A percentile compares a stretch with the other conserved stretches of the same genome.
These are phyloP conservation scores for Nakaseomyces bracarensis DNA, from an alignment of 1,139 yeast species.

Conservation along the genomic window DNA sequence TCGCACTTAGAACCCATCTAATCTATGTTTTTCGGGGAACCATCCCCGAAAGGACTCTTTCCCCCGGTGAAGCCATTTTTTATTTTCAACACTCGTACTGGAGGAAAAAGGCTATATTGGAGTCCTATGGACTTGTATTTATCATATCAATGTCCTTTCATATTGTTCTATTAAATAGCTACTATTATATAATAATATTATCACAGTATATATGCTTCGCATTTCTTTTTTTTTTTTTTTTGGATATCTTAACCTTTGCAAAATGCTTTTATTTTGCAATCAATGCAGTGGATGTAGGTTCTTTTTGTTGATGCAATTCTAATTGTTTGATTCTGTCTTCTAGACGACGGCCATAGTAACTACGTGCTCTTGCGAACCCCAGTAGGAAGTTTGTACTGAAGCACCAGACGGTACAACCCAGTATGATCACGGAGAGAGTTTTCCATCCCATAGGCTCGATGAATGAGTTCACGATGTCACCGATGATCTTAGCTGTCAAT, in stretches of 20 bases:
- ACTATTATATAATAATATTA: too few species aligned
- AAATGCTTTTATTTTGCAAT: background rate
- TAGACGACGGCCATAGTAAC: constrained; percentile 22
- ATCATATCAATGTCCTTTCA: too few species aligned
- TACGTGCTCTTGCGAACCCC: constrained; percentile 30
- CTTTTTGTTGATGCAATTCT: constrained; percentile 2
- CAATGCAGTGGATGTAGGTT: constrained; percentile 1
- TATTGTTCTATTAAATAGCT: too few species aligned
- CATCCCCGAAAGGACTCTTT: constrained; percentile 4
- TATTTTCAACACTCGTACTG: too few species aligned
- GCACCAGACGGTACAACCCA: constrained; percentile 24
- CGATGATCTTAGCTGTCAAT: constrained; percentile 60
- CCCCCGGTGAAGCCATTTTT: too few species aligned
- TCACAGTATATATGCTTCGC: too few species aligned
- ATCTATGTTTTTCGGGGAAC: background rate
- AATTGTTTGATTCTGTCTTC: constrained; percentile 5
- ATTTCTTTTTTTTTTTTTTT: too few species aligned
- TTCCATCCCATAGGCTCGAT: constrained; percentile 70
- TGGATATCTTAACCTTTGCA: background rate
- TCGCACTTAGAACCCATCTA: too few species aligned
- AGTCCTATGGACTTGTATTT: too few species aligned
- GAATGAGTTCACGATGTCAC: constrained; percentile 73
- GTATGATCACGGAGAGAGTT: constrained; percentile 45
- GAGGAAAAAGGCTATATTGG: too few species aligned
- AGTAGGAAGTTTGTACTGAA: constrained; percentile 29